phyloP scores from a whole-genome alignment of 106 monocot species.

The Triglochin maritima region DNA sequence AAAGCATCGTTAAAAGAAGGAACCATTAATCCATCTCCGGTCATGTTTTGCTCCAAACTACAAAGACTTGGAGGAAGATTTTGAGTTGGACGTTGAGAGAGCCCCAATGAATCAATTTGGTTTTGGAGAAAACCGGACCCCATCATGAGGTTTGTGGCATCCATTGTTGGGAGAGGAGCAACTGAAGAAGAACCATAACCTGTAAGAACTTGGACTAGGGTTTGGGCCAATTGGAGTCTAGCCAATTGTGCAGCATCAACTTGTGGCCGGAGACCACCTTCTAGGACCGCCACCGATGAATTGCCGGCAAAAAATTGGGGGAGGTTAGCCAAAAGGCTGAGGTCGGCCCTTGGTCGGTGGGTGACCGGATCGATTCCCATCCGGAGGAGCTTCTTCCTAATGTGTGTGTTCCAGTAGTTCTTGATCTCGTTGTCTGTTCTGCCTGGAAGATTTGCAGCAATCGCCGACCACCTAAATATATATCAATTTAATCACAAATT shows the following conservation, averaged over 20 bases:
- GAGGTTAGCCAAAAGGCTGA: constrained; percentile 5
- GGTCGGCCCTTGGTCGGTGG: constrained; percentile 9
- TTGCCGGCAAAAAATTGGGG: constrained; percentile 10
- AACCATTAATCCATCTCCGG: too few species aligned
- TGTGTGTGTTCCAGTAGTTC: constrained; percentile 25
- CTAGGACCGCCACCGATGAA: not conserved
- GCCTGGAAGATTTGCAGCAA: constrained; percentile 8
- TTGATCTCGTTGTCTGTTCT: constrained; percentile 22
- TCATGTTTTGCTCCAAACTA: too few species aligned
- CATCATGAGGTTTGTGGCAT: not conserved
- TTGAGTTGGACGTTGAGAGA: not conserved
- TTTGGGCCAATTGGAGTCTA: constrained; percentile 6
- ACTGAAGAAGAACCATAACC: not conserved
- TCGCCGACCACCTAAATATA: constrained; percentile 16
- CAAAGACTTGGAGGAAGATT: not conserved
- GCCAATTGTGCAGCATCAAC: constrained; percentile 11
- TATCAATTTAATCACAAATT: too few species aligned
- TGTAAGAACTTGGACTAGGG: constrained; percentile 5
- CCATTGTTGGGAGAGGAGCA: too few species aligned
- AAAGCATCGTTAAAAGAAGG: not conserved
- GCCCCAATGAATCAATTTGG: not conserved
- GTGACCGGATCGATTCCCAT: constrained; percentile 23
- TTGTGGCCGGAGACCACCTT: not conserved
- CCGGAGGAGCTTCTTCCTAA: constrained; percentile 16
- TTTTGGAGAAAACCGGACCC: not conserved